phyloP scores from a whole-genome alignment of 345 rosid species.

The Psidium friedrichsthalianum region DNA sequence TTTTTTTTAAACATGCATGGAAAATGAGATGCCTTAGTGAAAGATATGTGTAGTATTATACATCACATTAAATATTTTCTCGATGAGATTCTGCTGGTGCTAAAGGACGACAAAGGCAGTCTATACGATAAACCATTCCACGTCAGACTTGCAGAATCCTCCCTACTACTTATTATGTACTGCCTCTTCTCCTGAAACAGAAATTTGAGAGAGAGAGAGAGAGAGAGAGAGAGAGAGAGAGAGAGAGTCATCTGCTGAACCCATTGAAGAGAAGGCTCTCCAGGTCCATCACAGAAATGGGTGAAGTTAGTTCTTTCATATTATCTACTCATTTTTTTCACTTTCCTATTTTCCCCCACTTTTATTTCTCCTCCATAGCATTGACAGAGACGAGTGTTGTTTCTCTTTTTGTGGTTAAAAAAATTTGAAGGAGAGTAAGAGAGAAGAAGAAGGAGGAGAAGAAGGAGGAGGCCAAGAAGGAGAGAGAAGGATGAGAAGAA shows the following conservation, averaged over 20 bases:
- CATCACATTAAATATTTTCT: background rate
- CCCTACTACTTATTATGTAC: background rate
- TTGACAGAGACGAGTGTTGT: background rate
- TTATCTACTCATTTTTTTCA: background rate
- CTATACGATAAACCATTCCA: conserved; percentile 11
- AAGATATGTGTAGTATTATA: background rate
- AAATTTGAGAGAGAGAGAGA: background rate
- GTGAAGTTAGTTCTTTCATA: conserved; percentile 24
- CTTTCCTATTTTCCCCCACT: background rate
- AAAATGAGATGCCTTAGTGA: background rate
- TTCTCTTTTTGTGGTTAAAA: background rate
- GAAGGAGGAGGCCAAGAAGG: conserved; percentile 5
- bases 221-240: background rate
- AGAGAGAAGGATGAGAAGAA: conserved; percentile 16
- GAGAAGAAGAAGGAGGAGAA: conserved; percentile 1
- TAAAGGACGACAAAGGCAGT: conserved; percentile 7
- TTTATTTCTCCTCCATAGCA: background rate
- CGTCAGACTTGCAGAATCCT: conserved; percentile 16
- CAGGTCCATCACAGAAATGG: conserved; percentile 15
- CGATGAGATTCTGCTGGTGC: conserved; percentile 10
- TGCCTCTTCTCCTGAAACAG: background rate
- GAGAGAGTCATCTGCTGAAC: background rate
- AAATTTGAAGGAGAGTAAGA: background rate
- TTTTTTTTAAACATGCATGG: background rate
- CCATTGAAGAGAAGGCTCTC: background rate